Conservation (phyloP, 2,329 filamentous ascomycete species). For the Talaromyces sp. region DNA sequence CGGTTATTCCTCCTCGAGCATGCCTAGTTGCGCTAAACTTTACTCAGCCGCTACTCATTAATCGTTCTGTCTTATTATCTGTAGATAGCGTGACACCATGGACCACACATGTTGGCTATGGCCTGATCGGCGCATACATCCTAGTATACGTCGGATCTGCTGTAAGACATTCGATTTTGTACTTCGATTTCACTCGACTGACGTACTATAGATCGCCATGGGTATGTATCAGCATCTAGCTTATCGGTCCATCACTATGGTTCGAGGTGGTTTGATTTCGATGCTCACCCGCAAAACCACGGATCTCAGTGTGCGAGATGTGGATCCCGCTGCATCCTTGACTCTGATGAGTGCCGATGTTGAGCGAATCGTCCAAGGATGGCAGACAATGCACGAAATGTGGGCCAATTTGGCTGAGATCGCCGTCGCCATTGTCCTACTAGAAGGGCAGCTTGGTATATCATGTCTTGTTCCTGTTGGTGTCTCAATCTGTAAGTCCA, state of each 20-base stretch:
- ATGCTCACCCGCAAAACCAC: conserved; percentile 50
- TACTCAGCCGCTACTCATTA: conserved; percentile 38
- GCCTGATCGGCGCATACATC: conserved; percentile 43
- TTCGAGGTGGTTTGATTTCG: conserved; percentile 44
- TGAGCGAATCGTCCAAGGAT: conserved; percentile 42
- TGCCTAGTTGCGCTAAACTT: conserved; percentile 38
- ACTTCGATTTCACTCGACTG: not conserved
- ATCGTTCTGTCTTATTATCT: conserved; percentile 35
- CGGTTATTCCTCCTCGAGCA: conserved; percentile 31
- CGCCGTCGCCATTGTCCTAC: conserved; percentile 44
- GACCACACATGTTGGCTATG: conserved; percentile 39
- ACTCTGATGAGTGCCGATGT: conserved; percentile 49
- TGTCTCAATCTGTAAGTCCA: conserved; percentile 36
- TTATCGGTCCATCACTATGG: conserved; percentile 44
- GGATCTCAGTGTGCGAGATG: conserved; percentile 31
- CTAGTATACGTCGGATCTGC: conserved; percentile 44
- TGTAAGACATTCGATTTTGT: conserved; percentile 23
- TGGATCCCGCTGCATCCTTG: conserved; percentile 38
- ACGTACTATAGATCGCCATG: conserved; percentile 32
- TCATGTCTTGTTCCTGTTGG: conserved; percentile 40
- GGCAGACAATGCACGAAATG: conserved; percentile 44
- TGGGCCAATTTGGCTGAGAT: conserved; percentile 48
- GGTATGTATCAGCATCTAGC: conserved; percentile 42
- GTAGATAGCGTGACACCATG: conserved; percentile 26
- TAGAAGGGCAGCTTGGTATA: conserved; percentile 41